Conservation (phyloP, 2,329 filamentous ascomycete genomes). For the Fulvia fulva region DNA sequence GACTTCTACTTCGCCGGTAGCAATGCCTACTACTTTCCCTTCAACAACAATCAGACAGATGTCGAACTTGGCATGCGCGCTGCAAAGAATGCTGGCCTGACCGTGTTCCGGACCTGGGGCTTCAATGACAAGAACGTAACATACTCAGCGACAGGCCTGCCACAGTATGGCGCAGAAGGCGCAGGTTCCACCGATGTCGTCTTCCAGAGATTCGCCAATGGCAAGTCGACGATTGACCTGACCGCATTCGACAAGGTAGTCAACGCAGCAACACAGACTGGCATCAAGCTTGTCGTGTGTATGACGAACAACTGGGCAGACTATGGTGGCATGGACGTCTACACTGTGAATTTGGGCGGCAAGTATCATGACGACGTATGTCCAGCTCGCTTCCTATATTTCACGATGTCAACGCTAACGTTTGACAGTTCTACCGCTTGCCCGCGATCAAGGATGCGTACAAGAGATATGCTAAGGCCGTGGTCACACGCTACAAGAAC, state of each 20-base stretch:
- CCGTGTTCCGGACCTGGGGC: slow-evolving; percentile 55
- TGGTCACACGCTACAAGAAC: slow-evolving; percentile 57
- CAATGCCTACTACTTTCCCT: slow-evolving; percentile 54
- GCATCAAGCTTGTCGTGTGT: slow-evolving; percentile 52
- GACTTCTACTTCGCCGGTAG: slow-evolving; percentile 56
- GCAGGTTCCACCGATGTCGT: slow-evolving; percentile 45
- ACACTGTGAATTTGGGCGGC: slow-evolving; percentile 53
- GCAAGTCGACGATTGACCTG: slow-evolving; percentile 44
- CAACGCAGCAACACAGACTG: slow-evolving; percentile 45
- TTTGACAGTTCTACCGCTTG: slow-evolving; percentile 13
- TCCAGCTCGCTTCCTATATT: neutral
- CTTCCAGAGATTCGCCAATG: slow-evolving; percentile 48
- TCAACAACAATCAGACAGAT: slow-evolving; percentile 50
- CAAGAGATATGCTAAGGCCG: slow-evolving; percentile 56
- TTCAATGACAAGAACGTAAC: slow-evolving; percentile 57
- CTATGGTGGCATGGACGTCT: slow-evolving; percentile 58
- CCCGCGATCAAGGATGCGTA: slow-evolving; percentile 46
- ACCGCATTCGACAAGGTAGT: slow-evolving; percentile 51
- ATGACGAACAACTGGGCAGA: slow-evolving; percentile 59
- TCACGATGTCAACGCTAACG: slow-evolving; percentile 3
- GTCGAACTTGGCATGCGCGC: slow-evolving; percentile 45
- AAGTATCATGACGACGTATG: slow-evolving; percentile 49
- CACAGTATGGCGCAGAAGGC: slow-evolving; percentile 52
- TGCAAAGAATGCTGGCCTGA: slow-evolving; percentile 48
- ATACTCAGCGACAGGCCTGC: slow-evolving; percentile 42